Evolutionary conservation across 2,329 filamentous ascomycete species (phyloP).

Genomic region (Nigrograna mackinnonii): DNA sequence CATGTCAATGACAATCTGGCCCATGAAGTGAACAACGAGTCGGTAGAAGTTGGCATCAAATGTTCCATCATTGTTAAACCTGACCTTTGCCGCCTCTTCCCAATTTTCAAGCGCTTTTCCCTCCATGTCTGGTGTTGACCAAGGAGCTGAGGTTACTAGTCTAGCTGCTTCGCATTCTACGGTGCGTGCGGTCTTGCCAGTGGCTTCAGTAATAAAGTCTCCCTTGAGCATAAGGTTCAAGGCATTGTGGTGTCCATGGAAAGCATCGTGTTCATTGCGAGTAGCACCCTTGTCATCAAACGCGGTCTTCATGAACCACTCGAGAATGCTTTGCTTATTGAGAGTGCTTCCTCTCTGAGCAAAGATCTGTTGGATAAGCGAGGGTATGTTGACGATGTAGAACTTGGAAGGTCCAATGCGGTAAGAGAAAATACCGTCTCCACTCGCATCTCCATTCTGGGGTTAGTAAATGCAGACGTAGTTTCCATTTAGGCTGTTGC

Average conservation of each 20-base stretch:
- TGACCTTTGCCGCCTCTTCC: conserved; percentile 15
- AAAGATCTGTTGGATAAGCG: conserved; percentile 15
- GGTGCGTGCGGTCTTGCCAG: conserved; percentile 9
- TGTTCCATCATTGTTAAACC: conserved; percentile 12
- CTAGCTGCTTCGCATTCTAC: conserved; percentile 9
- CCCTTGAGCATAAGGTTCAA: conserved; percentile 16
- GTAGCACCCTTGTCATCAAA: conserved; percentile 11
- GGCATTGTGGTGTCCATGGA: conserved; percentile 13
- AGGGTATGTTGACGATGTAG: conserved; percentile 18
- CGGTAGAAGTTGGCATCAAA: conserved; percentile 12
- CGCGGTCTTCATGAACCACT: conserved; percentile 16
- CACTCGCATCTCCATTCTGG: conserved; percentile 7
- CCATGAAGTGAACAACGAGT: conserved; percentile 15
- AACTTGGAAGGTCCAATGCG: conserved; percentile 13
- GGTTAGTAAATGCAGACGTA: neutral
- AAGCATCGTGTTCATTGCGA: conserved; percentile 11
- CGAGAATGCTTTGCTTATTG: conserved; percentile 13
- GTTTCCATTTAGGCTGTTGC: neutral
- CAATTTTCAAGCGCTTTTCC: conserved; percentile 10
- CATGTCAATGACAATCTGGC: conserved; percentile 17
- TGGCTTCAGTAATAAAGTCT: conserved; percentile 16
- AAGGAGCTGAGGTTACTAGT: conserved; percentile 10
- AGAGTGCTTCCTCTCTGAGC: conserved; percentile 9
- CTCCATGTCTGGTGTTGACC: conserved; percentile 5
- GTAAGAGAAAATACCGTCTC: conserved; percentile 16